A percentile compares a stretch with the other conserved stretches of the same genome.
Evolutionary conservation across 805 yeast species (phyloP).

Genomic region (Wickerhamomyces alni): DNA sequence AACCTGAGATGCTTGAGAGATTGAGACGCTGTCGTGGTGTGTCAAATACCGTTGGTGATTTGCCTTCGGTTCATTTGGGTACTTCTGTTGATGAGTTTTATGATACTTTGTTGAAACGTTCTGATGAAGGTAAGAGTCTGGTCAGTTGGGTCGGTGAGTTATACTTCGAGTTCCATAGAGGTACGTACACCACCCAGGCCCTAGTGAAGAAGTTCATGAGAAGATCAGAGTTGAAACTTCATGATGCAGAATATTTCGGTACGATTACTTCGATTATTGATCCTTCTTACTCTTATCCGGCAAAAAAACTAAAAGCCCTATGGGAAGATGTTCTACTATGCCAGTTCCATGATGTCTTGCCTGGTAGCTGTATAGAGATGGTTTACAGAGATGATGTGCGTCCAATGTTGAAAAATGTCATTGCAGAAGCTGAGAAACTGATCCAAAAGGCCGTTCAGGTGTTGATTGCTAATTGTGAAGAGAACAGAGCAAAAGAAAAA

Average conservation of each 20-base stretch:
- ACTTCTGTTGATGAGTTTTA: conserved; percentile 70
- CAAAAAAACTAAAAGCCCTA: conserved; percentile 52
- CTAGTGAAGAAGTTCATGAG: conserved; percentile 79
- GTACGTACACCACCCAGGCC: conserved; percentile 95
- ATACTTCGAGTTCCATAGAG: conserved; percentile 92
- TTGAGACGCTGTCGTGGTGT: conserved; percentile 87
- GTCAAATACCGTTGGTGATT: conserved; percentile 68
- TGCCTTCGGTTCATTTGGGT: conserved; percentile 81
- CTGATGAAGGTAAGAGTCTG: conserved; percentile 59
- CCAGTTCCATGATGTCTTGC: conserved; percentile 97
- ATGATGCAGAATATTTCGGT: conserved; percentile 81
- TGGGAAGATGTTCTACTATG: conserved; percentile 91
- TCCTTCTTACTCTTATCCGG: conserved; percentile 64
- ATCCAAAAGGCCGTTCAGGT: conserved; percentile 32
- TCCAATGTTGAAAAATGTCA: conserved; percentile 61
- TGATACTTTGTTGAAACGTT: conserved; percentile 52
- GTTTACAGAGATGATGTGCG: conserved; percentile 86
- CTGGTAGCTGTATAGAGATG: conserved; percentile 93
- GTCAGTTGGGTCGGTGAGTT: conserved; percentile 94
- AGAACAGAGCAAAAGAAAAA: conserved; percentile 15
- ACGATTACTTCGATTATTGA: conserved; percentile 57
- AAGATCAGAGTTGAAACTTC: conserved; percentile 64
- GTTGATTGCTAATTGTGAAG: neutral
- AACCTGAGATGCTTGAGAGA: conserved; percentile 88
- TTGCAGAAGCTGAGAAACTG: conserved; percentile 46